Evolutionary conservation across 2,329 filamentous ascomycete genomes (phyloP).

Genomic region (Stemphylium lycopersici): DNA sequence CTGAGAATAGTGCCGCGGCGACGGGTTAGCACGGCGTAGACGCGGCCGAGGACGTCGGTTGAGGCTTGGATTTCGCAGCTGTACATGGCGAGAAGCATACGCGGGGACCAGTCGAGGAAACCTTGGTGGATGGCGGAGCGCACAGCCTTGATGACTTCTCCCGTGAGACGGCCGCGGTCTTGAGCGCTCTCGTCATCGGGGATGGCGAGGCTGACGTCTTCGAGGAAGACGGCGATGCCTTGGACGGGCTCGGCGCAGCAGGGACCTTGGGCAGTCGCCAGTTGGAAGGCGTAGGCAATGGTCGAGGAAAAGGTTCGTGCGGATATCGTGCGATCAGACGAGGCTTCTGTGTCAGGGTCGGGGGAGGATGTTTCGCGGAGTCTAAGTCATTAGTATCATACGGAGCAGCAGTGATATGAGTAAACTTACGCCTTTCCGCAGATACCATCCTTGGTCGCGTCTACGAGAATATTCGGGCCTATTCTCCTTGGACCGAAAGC

Average conservation of each 20-base stretch:
- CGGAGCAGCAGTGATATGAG: background rate
- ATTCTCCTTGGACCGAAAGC: slow-evolving; percentile 86
- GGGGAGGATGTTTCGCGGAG: slow-evolving; percentile 39
- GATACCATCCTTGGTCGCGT: slow-evolving; percentile 74
- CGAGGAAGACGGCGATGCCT: slow-evolving; percentile 88
- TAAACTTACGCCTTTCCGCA: slow-evolving; percentile 72
- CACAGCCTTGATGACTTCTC: slow-evolving; percentile 89
- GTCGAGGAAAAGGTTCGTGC: slow-evolving; percentile 83
- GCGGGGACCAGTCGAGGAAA: slow-evolving; percentile 94
- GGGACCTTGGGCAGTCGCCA: slow-evolving; percentile 85
- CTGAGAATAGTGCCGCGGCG: slow-evolving; percentile 87
- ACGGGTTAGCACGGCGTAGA: slow-evolving; percentile 97
- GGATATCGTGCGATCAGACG: slow-evolving; percentile 49
- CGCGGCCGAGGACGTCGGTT: slow-evolving; percentile 90
- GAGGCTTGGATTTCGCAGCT: slow-evolving; percentile 96
- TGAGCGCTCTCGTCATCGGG: slow-evolving; percentile 59
- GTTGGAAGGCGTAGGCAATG: slow-evolving; percentile 90
- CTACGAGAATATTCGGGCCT: slow-evolving; percentile 88
- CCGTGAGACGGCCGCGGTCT: slow-evolving; percentile 80
- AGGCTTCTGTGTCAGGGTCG: slow-evolving; percentile 41
- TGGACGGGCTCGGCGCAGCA: slow-evolving; percentile 93
- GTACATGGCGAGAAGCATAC: slow-evolving; percentile 98
- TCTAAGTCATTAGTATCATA: slow-evolving; percentile 23
- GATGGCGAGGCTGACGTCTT: slow-evolving; percentile 71
- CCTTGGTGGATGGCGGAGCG: slow-evolving; percentile 82